Conservation (phyloP, 306 rosid species). For the Delonix regia region DNA sequence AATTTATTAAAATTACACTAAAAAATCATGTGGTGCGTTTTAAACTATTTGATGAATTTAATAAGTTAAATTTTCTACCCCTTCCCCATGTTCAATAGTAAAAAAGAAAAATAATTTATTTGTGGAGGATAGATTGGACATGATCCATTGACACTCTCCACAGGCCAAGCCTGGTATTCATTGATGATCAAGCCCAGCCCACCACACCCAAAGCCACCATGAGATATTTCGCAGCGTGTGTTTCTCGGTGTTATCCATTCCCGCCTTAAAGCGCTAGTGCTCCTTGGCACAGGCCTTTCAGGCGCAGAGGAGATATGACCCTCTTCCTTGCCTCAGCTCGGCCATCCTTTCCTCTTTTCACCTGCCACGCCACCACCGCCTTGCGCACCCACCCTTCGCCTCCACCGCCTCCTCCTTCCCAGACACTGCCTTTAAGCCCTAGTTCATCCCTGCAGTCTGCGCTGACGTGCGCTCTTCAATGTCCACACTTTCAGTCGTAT, state of each 20-base stretch:
- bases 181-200: not conserved
- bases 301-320: slow-evolving; percentile 34
- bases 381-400: slow-evolving; percentile 33
- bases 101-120: not conserved
- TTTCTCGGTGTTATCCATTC: slow-evolving; percentile 3
- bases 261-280: not conserved
- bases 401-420: slow-evolving; percentile 35
- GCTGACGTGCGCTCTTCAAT: slow-evolving; percentile 75
- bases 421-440: slow-evolving; percentile 40
- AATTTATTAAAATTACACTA: too few species aligned
- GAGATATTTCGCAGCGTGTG: not conserved
- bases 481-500: slow-evolving; percentile 87
- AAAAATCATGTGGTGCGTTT: too few species aligned
- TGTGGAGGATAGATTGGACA: too few species aligned
- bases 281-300: not conserved
- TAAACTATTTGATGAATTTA: too few species aligned
- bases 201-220: not conserved
- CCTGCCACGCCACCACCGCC: slow-evolving; percentile 56
- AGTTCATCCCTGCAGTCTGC: slow-evolving; percentile 47
- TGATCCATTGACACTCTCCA: not conserved
- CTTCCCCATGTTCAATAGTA: too few species aligned
- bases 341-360: slow-evolving; percentile 52
- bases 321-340: slow-evolving; percentile 56
- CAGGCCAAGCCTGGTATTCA: not conserved
- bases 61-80: slow-evolving; percentile 6